Evolutionary conservation across 1,139 yeast genomes (phyloP), one percentile per base, ranked within the genome.

Genomic region (Ashbya aceris): DNA sequence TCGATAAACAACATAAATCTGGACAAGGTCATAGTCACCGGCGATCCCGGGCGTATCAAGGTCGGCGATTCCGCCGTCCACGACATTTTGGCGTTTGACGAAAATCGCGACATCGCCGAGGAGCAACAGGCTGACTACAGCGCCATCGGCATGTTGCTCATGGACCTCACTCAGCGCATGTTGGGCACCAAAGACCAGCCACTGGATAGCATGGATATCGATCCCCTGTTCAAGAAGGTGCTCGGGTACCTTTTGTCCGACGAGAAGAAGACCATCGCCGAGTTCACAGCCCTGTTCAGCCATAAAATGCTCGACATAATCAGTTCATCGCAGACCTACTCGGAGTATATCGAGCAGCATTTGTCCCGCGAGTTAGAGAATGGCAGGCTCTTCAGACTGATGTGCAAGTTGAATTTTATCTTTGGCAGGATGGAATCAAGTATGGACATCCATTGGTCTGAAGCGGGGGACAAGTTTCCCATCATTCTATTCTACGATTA

Each of bases 341-440:
- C 71, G 14, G 96, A 89, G 56, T 73, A 66, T 50, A 68, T 79
- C 50, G 96, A 87, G 60, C 66, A 74, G 2, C 78, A 77, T 49
- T 65, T 93, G 34, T 61, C 77, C 23, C 71, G 74, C 40, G 97
- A 91, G 61, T 67, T 89, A 28, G 98, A 91, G 61, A 91, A 91
- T 62, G 94, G 86, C 4, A 70, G 98, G 45, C 65, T 91, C 29
- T 87, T 89, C 53, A 72, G 98, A 46, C 69, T 93, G 34, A 66
- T 91, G 56, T 71, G 87, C 46, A 91, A 93, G 64, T 66, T 91
- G 40, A 86, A 85, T 55, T 82, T 82, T 51, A 76, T 87, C 35
- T 69, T 81, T 46, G 93, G 83, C 50, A 71, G 93, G 47, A 85
- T 93, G 3, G 93, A 81, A 51, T 69, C 67, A 39, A 71, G 71